phyloP scores from a whole-genome alignment of 805 yeast species.

The Danielia oregonensis region DNA sequence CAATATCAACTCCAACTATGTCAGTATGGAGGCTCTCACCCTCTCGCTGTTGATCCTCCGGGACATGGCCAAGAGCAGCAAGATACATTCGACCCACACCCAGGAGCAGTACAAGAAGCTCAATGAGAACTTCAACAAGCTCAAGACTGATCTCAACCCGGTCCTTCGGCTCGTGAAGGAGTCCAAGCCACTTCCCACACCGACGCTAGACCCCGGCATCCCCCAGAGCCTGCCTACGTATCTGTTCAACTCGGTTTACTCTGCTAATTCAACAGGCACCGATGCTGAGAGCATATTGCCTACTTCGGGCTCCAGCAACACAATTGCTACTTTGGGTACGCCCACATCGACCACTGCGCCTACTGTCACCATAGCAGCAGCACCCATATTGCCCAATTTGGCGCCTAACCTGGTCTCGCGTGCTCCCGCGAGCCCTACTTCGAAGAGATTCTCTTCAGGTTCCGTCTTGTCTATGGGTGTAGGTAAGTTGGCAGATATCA shows the following conservation, averaged over 20 bases:
- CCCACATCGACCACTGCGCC: constrained; percentile 1
- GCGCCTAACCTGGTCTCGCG: constrained; percentile 1
- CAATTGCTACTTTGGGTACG: constrained; percentile 3
- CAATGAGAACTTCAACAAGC: constrained; percentile 50
- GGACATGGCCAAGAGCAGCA: constrained; percentile 26
- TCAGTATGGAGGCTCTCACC: constrained; percentile 34
- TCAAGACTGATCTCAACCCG: constrained; percentile 65
- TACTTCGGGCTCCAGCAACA: constrained; percentile 5
- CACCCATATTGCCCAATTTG: neutral
- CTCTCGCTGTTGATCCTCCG: constrained; percentile 33
- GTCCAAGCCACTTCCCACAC: constrained; percentile 65
- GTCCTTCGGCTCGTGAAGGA: constrained; percentile 60
- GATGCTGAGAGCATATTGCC: constrained; percentile 8
- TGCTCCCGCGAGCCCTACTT: constrained; percentile 13
- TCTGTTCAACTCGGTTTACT: constrained; percentile 12
- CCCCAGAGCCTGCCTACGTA: constrained; percentile 28
- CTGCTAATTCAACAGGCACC: constrained; percentile 12
- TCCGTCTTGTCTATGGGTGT: constrained; percentile 39
- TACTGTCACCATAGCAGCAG: neutral
- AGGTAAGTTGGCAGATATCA: constrained; percentile 31
- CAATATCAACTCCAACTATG: constrained; percentile 34
- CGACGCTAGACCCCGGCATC: constrained; percentile 44
- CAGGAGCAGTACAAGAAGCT: constrained; percentile 37
- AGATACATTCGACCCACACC: constrained; percentile 11
- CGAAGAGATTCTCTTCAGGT: constrained; percentile 36